Base-by-base conservation (phyloP, 129 eudicot genomes). In the Artemisia annua region DNA sequence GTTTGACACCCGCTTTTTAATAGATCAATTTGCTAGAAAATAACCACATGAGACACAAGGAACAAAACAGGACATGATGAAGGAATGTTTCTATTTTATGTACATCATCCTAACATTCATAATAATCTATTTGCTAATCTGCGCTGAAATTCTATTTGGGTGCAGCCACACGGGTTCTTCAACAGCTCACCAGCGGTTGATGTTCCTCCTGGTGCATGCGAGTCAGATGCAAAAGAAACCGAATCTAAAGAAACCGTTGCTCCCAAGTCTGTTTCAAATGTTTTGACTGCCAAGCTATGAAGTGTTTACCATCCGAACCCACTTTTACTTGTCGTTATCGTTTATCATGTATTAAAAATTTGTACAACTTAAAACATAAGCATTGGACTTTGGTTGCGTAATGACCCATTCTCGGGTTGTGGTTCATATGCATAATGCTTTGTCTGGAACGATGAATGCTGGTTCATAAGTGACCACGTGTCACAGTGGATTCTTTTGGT, bases 131-230 rank as follows among this genome's bases (percentile, higher is more conserved):
- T 71, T 44, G 66, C 48, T 44, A 1, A 58, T 44, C 44, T 71
- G 58, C 3, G 74, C 55, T 46, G 28, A 48, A 62, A 54, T 39
- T 18, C 0, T 24, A 39, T 66, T 18, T 79, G 69, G 72, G 62
- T 83, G 88, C 87, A 90, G 95, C 97, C 97, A 10, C 91, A 87
- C 72, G 97, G 94, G 18, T 90, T 90, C 82, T 91, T 91, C 76
- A 91, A 91, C 77, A 82, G 92, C 81, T 91, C 96, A 11, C 93
- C 96, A 10, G 90, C 92, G 2, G 87, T 88, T 50, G 97, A 91
- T 48, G 90, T 93, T 20, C 97, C 95, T n/a, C 97, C 98, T 12
- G 84, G 63, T 76, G 80, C 87, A 16, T 89, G 92, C 15, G 92
- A 89, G 79, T 56, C 69, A 66, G 96, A 91, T 26, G 75, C 49